Conservation (phyloP, 1,284 basidiomycete species). For the Pyrrhoderma noxium region DNA sequence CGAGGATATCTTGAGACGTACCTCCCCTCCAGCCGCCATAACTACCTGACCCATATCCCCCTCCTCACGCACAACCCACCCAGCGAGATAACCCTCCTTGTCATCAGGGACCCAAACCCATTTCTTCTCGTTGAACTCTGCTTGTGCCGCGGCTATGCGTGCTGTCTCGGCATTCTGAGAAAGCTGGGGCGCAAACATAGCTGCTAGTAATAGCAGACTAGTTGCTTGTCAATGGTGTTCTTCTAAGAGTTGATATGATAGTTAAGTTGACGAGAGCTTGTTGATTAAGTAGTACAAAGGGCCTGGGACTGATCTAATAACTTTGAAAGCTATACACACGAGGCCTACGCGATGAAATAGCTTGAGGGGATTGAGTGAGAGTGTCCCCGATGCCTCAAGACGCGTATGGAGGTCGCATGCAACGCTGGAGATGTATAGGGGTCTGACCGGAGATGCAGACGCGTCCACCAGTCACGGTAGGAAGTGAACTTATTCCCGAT, state of each 20-base stretch:
- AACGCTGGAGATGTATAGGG: no score
- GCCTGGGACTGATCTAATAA: neutral
- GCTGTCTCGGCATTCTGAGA: constrained; percentile 68
- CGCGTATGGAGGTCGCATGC: no score
- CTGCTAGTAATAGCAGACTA: neutral
- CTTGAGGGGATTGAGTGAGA: neutral
- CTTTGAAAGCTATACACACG: neutral
- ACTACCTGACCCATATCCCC: constrained; percentile 74
- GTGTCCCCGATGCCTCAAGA: no score
- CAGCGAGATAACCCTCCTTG: constrained; percentile 83
- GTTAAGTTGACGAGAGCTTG: neutral
- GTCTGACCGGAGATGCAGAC: no score
- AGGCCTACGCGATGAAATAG: neutral
- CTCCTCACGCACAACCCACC: constrained; percentile 83
- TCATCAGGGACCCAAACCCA: constrained; percentile 95
- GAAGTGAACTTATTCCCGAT: no score
- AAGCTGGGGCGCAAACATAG: constrained; percentile 33
- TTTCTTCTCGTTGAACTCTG: constrained; percentile 95
- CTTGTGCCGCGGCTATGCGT: constrained; percentile 78
- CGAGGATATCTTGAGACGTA: constrained; percentile 26
- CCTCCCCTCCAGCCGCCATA: constrained; percentile 75
- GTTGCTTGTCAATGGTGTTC: neutral
- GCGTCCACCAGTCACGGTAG: no score
- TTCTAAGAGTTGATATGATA: neutral
- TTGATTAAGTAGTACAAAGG: neutral